These are phyloP conservation scores for Cladosporium sp. DNA, from an alignment of 2,329 filamentous ascomycete species.

Conservation along the genomic window DNA sequence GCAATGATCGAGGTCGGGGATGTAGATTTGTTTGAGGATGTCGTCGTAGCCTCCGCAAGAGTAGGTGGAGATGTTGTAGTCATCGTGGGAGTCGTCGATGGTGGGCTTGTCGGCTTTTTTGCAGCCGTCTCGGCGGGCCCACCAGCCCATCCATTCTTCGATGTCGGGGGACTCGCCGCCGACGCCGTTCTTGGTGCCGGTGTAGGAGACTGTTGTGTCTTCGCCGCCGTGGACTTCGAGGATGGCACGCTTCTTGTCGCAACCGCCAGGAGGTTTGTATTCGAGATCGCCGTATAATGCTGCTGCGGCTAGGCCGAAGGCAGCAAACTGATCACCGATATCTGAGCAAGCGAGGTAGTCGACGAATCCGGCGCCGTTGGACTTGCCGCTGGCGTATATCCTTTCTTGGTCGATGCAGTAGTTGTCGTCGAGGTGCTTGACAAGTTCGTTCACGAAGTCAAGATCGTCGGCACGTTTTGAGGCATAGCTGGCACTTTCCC, in stretches of 20 bases:
- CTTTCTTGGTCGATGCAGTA: conserved; percentile 44
- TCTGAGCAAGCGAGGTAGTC: conserved; percentile 42
- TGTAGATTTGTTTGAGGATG: conserved; percentile 36
- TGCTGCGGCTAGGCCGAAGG: conserved; percentile 46
- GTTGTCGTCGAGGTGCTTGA: conserved; percentile 35
- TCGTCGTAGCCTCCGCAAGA: conserved; percentile 29
- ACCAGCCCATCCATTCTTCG: conserved; percentile 33
- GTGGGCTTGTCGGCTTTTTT: conserved; percentile 19
- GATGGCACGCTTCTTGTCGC: conserved; percentile 33
- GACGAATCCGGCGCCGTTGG: conserved; percentile 49
- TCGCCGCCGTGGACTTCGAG: conserved; percentile 42
- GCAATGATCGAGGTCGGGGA: conserved; percentile 36
- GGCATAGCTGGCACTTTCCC: conserved; percentile 39
- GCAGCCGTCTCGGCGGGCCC: conserved; percentile 34
- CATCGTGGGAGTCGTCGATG: conserved; percentile 14
- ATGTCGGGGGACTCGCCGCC: conserved; percentile 27
- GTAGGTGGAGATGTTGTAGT: conserved; percentile 29
- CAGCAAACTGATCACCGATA: conserved; percentile 42
- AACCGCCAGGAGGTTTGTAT: conserved; percentile 16
- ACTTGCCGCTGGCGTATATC: conserved; percentile 49
- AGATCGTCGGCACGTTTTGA: conserved; percentile 38
- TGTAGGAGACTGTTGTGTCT: conserved; percentile 40
- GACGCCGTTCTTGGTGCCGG: conserved; percentile 30
- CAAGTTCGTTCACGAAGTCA: conserved; percentile 42
- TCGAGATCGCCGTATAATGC: conserved; percentile 40